Evolutionary conservation across 2,329 filamentous ascomycete species (phyloP).

Genomic region (Aspergillus carbonarius): DNA sequence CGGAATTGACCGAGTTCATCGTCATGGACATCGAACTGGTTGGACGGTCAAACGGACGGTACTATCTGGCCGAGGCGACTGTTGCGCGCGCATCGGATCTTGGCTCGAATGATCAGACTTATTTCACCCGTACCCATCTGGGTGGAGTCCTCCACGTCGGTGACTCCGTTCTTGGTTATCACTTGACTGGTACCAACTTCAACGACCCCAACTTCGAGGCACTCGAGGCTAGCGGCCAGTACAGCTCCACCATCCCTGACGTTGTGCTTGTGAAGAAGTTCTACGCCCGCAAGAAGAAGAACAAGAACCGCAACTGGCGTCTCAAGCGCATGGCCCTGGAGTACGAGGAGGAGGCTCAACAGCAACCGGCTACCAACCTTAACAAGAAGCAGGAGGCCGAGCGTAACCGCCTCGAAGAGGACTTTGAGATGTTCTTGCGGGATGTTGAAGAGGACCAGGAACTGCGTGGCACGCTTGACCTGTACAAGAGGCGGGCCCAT

Average conservation of each 20-base stretch:
- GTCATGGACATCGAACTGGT: conserved; percentile 89
- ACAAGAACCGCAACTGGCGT: conserved; percentile 82
- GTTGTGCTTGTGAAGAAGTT: conserved; percentile 96
- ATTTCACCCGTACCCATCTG: conserved; percentile 87
- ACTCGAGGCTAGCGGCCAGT: conserved; percentile 73
- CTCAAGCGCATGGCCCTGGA: conserved; percentile 91
- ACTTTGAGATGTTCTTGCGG: conserved; percentile 95
- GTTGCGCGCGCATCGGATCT: conserved; percentile 85
- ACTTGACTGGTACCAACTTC: conserved; percentile 84
- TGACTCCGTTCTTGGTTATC: conserved; percentile 93
- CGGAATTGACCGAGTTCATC: conserved; percentile 86
- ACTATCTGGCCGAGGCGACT: conserved; percentile 80
- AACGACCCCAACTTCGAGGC: conserved; percentile 85
- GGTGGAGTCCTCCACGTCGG: conserved; percentile 82
- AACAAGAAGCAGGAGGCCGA: conserved; percentile 60
- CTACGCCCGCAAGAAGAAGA: conserved; percentile 83
- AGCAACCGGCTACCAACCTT: conserved; percentile 45
- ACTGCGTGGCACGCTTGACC: conserved; percentile 73
- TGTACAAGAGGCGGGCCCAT: conserved; percentile 67
- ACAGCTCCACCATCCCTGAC: conserved; percentile 78
- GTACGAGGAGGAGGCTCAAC: conserved; percentile 64
- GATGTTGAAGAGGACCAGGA: conserved; percentile 97
- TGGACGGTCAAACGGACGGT: conserved; percentile 74
- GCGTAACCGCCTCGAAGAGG: conserved; percentile 81
- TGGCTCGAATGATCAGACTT: conserved; percentile 80